Conservation (phyloP, 371 early-diverging fungal genomes). For the Lichtheimia hyalospora region DNA sequence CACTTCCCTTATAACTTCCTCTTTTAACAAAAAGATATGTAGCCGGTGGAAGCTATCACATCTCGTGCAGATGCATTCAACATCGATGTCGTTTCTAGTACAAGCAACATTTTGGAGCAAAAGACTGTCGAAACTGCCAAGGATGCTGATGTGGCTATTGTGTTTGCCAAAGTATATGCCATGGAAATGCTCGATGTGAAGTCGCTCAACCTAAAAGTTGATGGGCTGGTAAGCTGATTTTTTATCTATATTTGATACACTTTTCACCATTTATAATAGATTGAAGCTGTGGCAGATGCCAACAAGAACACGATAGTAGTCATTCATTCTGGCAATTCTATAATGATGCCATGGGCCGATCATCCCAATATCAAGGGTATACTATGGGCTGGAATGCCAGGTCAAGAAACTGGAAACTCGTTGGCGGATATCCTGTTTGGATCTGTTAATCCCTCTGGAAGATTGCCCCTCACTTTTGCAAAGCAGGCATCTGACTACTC, state of each 20-base stretch:
- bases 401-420: slow-evolving; percentile 54
- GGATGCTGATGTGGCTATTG: slow-evolving; percentile 53
- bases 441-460: slow-evolving; percentile 53
- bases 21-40: neutral
- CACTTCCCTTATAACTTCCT: neutral
- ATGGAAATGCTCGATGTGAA: slow-evolving; percentile 62
- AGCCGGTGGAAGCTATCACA: slow-evolving; percentile 39
- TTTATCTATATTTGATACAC: neutral
- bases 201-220: slow-evolving; percentile 51
- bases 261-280: slow-evolving; percentile 18
- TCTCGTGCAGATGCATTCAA: slow-evolving; percentile 25
- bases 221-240: slow-evolving; percentile 36
- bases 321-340: slow-evolving; percentile 57
- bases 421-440: slow-evolving; percentile 58
- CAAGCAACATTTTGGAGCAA: slow-evolving; percentile 21
- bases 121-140: slow-evolving; percentile 33
- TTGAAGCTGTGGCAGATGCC: slow-evolving; percentile 52
- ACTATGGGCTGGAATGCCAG: slow-evolving; percentile 51
- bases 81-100: slow-evolving; percentile 18
- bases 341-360: slow-evolving; percentile 56
- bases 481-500: slow-evolving; percentile 32
- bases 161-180: slow-evolving; percentile 56
- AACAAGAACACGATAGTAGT: slow-evolving; percentile 62
- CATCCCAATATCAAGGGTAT: slow-evolving; percentile 60
- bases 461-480: slow-evolving; percentile 53